Conservation (phyloP, 2,329 filamentous ascomycete species). For the Colletotrichum neosansevieriae region DNA sequence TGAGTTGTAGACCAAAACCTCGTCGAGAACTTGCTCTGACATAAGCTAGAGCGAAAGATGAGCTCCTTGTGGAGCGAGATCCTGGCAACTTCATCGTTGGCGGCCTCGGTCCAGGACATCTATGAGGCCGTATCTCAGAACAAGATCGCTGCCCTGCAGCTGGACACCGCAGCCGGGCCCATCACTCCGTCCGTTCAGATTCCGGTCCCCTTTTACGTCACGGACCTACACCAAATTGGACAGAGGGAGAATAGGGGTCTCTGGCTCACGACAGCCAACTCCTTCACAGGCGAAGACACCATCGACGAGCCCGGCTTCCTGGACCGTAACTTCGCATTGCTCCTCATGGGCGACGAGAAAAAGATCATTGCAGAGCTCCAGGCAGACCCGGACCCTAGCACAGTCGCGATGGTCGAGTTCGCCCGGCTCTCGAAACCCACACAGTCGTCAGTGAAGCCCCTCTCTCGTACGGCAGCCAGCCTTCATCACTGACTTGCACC, state of each 20-base stretch:
- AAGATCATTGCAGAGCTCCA: slow-evolving; percentile 81
- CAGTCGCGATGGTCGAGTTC: slow-evolving; percentile 83
- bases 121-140: slow-evolving; percentile 86
- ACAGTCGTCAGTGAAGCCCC: slow-evolving; percentile 62
- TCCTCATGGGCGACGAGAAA: slow-evolving; percentile 86
- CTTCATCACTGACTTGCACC: slow-evolving; percentile 61
- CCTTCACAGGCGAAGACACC: slow-evolving; percentile 76
- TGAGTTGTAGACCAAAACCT: slow-evolving; percentile 48
- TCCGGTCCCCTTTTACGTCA: slow-evolving; percentile 75
- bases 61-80: slow-evolving; percentile 78
- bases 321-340: slow-evolving; percentile 87
- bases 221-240: slow-evolving; percentile 77
- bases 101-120: slow-evolving; percentile 84
- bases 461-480: not conserved
- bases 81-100: slow-evolving; percentile 79
- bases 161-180: slow-evolving; percentile 72
- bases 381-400: slow-evolving; percentile 80
- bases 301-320: slow-evolving; percentile 75
- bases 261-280: slow-evolving; percentile 89
- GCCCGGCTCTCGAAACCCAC: slow-evolving; percentile 80
- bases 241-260: slow-evolving; percentile 79
- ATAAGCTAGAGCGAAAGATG: slow-evolving; percentile 66
- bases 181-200: slow-evolving; percentile 75
- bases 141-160: slow-evolving; percentile 85
- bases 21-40: slow-evolving; percentile 33